Base-by-base conservation (phyloP, 257 asterid species). In the Solanum okadae region DNA sequence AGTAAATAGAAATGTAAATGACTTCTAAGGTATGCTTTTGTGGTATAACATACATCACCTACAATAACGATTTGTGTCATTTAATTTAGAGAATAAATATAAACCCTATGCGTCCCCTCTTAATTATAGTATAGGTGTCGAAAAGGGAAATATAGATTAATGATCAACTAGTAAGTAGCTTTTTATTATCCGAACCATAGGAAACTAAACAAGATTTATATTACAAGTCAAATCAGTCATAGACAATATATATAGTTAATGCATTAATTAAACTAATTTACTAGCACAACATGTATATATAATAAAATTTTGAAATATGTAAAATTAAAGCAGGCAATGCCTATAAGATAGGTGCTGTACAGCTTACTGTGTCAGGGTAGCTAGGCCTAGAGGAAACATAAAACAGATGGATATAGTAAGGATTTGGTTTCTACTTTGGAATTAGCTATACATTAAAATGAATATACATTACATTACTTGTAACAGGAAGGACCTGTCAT, bases 401-500 rank as follows among this genome's bases (percentile, higher is more conserved):
- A 76, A 35, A 85, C 83, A 73, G 76, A 86, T 38, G 68, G 84
- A 86, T 67, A 88, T 29, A 77, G 85, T 83, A 87, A 67, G 89
- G 89, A 83, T 90, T 93, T 89, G 89, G 88, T 86, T 85, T 78
- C 82, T 84, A 35, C 78, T 73, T 83, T 29, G 70, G 91, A 86
- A 44, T 29, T 68, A 63, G 14, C 31, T 23, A 23, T 71, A 31
- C 75, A 44, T 61, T 86, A 67, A 83, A 68, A 35, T 73, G 29
- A 75, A 75, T 73, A 73, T 73, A 73, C 42, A 71, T 29, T 71
- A 72, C 8, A 72, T 33, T 33, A 83, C 79, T 89, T 42, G 90
- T 76, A 90, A 86, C 83, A 56, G 76, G 76, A 70, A 75, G 37
- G 91, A 93, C 91, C 92, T 93, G 95, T 94, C 96, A 90, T 85